Evolutionary conservation across 768 basidiomycete genomes (phyloP).

Genomic region (Serpula lacrymans): DNA sequence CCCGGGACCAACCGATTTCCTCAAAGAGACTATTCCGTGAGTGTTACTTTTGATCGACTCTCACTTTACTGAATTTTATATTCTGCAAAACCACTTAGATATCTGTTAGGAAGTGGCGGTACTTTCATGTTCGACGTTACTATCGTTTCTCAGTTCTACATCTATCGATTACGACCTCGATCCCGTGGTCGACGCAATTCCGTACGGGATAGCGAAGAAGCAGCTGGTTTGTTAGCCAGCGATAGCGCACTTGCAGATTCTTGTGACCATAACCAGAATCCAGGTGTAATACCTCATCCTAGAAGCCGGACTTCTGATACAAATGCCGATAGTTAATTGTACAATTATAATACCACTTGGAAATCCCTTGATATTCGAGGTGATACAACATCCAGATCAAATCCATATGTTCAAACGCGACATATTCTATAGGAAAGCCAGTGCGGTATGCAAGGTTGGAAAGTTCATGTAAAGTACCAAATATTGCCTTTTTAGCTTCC

Average conservation of each 20-base stretch:
- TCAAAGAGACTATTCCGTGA: constrained; percentile 83
- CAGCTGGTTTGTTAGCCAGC: constrained; percentile 43
- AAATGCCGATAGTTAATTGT: no score
- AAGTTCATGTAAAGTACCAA: no score
- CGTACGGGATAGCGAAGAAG: constrained; percentile 40
- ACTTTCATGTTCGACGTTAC: constrained; percentile 92
- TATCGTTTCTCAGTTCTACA: constrained; percentile 80
- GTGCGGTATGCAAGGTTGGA: no score
- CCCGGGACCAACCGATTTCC: constrained; percentile 58
- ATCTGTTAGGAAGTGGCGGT: constrained; percentile 88
- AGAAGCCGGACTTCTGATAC: constrained; percentile 39
- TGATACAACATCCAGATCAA: no score
- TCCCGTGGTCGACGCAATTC: constrained; percentile 20
- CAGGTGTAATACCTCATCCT: constrained; percentile 23
- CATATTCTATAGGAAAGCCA: no score
- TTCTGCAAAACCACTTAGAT: constrained; percentile 57
- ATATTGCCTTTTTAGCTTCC: no score
- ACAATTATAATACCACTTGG: no score
- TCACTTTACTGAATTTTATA: not conserved
- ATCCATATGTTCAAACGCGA: no score
- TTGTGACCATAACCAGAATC: constrained; percentile 21
- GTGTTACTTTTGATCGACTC: constrained; percentile 26
- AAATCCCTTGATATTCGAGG: no score
- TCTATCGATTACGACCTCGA: constrained; percentile 58
- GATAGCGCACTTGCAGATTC: constrained; percentile 35